Conservation (phyloP, 148 eudicot species). For the Persicaria tinctoria region DNA sequence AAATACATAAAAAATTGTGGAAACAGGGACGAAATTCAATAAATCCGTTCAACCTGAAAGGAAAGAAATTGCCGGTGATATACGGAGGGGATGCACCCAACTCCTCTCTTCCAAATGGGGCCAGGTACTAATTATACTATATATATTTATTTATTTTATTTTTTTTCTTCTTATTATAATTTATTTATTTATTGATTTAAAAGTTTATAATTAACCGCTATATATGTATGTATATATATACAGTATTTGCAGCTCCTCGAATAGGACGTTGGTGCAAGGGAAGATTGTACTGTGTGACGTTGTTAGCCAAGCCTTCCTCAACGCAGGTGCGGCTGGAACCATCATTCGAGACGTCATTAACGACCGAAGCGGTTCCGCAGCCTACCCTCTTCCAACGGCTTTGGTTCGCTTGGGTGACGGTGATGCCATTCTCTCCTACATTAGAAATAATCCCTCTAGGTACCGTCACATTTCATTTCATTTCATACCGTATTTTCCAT, state of each 20-base stretch:
- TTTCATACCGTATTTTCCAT: neutral
- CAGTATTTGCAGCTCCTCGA: conserved; percentile 16
- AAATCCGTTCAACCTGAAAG: neutral
- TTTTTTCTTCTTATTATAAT: too few species aligned
- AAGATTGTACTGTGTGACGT: conserved; percentile 27
- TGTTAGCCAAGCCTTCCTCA: neutral
- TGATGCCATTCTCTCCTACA: neutral
- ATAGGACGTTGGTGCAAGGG: conserved; percentile 19
- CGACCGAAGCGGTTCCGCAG: neutral
- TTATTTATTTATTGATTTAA: neutral
- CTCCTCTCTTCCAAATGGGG: neutral
- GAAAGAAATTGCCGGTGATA: neutral
- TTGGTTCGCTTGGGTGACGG: neutral
- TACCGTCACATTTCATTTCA: neutral
- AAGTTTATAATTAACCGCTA: too few species aligned
- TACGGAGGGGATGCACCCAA: conserved; percentile 10
- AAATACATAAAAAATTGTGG: neutral
- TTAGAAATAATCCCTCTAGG: neutral
- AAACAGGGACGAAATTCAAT: neutral
- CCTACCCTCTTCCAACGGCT: neutral
- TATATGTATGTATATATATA: neutral
- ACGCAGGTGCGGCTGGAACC: conserved; percentile 3
- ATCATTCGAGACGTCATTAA: neutral
- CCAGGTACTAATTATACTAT: neutral
- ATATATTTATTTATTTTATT: too few species aligned